These are phyloP conservation scores for Trichoderma arundinaceum DNA, from an alignment of 2,329 filamentous ascomycete genomes.

Conservation along the genomic window DNA sequence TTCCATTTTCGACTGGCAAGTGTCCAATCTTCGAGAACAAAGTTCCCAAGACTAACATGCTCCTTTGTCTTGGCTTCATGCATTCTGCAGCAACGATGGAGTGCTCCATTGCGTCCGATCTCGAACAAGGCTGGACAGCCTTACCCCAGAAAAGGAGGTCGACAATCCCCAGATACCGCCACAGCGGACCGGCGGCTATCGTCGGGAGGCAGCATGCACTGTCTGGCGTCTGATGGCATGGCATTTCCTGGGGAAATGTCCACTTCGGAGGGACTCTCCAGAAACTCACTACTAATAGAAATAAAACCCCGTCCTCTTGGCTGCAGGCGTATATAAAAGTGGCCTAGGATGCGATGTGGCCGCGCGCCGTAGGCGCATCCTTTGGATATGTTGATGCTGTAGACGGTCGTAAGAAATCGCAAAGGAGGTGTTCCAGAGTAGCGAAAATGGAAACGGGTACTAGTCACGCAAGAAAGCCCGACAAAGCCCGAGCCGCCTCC, in stretches of 20 bases:
- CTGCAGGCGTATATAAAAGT: neutral
- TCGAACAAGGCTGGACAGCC: conserved; percentile 26
- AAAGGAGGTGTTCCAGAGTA: no score
- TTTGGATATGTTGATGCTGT: neutral
- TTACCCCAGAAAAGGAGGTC: conserved; percentile 34
- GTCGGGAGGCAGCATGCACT: conserved; percentile 27
- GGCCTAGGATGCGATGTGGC: conserved; percentile 7
- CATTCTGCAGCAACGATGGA: conserved; percentile 3
- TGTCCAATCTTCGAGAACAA: neutral
- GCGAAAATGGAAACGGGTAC: neutral
- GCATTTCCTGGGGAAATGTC: conserved; percentile 30
- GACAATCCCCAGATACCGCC: conserved; percentile 30
- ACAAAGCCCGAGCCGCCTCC: conserved; percentile 28
- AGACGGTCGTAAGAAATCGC: neutral
- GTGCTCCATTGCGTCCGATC: neutral
- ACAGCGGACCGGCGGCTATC: conserved; percentile 32
- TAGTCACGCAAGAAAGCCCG: neutral
- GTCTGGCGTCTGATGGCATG: conserved; percentile 24
- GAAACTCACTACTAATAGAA: conserved; percentile 29
- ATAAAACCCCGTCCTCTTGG: conserved; percentile 26
- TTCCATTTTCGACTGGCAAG: neutral
- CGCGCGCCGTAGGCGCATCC: neutral
- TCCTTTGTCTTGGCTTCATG: conserved; percentile 4
- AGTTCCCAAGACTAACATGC: neutral
- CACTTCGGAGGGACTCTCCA: conserved; percentile 25